Conservation (phyloP, 495 filamentous ascomycete genomes). For the Aspergillus coremiiformis region DNA sequence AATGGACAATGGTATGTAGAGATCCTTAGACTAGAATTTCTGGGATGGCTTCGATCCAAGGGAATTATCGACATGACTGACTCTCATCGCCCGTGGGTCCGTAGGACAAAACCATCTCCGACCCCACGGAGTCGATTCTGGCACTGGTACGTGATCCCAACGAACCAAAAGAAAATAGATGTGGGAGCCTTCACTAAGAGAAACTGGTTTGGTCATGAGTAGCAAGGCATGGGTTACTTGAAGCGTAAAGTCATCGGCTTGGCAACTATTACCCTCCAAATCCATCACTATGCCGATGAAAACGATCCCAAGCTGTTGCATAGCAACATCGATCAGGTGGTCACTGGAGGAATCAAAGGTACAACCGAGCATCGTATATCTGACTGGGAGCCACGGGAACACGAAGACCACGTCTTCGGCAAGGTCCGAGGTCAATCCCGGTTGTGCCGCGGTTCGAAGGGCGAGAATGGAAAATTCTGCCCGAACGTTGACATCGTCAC, state of each 20-base stretch:
- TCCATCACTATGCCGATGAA: constrained; percentile 54
- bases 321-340: constrained; percentile 75
- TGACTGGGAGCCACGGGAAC: constrained; percentile 62
- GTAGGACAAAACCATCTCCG: constrained; percentile 75
- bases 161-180: background rate
- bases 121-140: constrained; percentile 63
- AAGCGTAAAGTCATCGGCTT: constrained; percentile 66
- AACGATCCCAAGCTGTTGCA: constrained; percentile 44
- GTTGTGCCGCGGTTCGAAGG: constrained; percentile 39
- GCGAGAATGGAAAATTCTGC: constrained; percentile 28
- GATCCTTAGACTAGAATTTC: background rate
- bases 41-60: background rate
- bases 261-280: constrained; percentile 63
- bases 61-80: background rate
- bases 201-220: background rate
- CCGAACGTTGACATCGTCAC: constrained; percentile 29
- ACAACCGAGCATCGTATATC: constrained; percentile 64
- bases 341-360: constrained; percentile 67
- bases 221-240: constrained; percentile 80
- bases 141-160: constrained; percentile 41
- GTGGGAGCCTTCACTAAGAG: background rate
- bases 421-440: constrained; percentile 53
- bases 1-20: constrained; percentile 65
- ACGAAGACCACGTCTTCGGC: constrained; percentile 79
- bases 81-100: background rate